A percentile compares a stretch with the other conserved stretches of the same genome.
Conservation (phyloP, 1,284 basidiomycete genomes). For the Moesziomyces aphidis region DNA sequence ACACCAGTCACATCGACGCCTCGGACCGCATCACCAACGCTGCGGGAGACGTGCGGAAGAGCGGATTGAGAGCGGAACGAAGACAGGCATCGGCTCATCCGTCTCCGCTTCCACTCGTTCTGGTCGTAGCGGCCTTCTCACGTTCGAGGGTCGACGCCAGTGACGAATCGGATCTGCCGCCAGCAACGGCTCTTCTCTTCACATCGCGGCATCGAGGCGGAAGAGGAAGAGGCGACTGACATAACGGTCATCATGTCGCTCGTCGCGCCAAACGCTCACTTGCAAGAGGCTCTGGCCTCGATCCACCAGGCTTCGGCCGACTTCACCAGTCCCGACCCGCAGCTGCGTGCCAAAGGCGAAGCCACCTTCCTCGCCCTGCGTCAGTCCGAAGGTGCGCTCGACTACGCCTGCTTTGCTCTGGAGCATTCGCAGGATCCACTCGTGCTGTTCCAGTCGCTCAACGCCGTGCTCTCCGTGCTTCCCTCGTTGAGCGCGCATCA, state of each 20-base stretch:
- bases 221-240: neutral
- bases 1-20: neutral
- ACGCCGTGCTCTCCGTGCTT: slow-evolving; percentile 42
- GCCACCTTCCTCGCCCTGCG: slow-evolving; percentile 54
- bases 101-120: neutral
- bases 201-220: too few species aligned
- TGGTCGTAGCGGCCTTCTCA: neutral
- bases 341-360: slow-evolving; percentile 48
- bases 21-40: neutral
- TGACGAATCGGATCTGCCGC: neutral
- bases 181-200: neutral
- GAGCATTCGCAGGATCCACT: slow-evolving; percentile 50
- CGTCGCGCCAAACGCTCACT: slow-evolving; percentile 42
- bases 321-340: slow-evolving; percentile 55
- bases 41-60: neutral
- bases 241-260: slow-evolving; percentile 26
- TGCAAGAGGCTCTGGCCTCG: slow-evolving; percentile 46
- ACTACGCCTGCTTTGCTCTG: slow-evolving; percentile 54
- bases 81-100: neutral
- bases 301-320: slow-evolving; percentile 51
- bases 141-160: too few species aligned
- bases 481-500: slow-evolving; percentile 35
- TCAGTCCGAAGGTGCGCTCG: slow-evolving; percentile 49
- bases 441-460: slow-evolving; percentile 56
- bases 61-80: neutral